Base-by-base conservation (phyloP, 202 grass and related monocot species). In the Carex arenaria region DNA sequence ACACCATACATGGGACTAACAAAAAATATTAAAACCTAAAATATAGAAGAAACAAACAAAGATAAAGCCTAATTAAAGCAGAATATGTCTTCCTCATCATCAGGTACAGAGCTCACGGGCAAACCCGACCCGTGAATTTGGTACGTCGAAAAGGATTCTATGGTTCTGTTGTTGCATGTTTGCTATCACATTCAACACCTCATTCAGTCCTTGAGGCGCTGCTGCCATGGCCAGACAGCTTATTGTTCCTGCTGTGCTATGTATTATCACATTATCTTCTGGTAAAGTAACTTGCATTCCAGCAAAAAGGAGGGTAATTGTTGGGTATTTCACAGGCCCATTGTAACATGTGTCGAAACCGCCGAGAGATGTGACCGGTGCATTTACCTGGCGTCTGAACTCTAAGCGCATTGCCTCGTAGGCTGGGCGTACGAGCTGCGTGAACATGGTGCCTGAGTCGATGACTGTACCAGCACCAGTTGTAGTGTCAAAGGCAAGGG, bases 141-240 rank as follows among this genome's bases (percentile, higher is more conserved):
- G 91, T 69, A 95, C 86, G 77, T 98, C 96, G 86, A 98, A 99
- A 7, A 99, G 86, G 11, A 99, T 60, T 43, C 96, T 88, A 79
- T 98, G 93, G 89, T 98, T 98, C 91, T 95, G 93, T 90, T 98
- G 96, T 80, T 98, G 96, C 96, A 98, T 95, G 79, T 94, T 98
- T n/a, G 89, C 96, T 69, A 98, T 82, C 77, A 98, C 96, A 78
- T 95, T 98, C 89, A 98, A 91, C 86, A 90, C 96, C 34, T 89
- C 86, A 89, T 98, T 98, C 7, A 98, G 20, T 47, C 93, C 93
- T 59, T 98, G 91, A 43, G 96, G 96, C 13, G 93, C 85, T 23
- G 88, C 87, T 18, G 96, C 93, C 96, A 98, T 98, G 0, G 96
- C 96, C 34, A 98, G 89, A 84, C 96, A 98, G 61, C 92, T 92